Evolutionary conservation across 345 rosid species (phyloP), one percentile per base, ranked within the genome.

Genomic region (Eucalyptus polyanthemos): DNA sequence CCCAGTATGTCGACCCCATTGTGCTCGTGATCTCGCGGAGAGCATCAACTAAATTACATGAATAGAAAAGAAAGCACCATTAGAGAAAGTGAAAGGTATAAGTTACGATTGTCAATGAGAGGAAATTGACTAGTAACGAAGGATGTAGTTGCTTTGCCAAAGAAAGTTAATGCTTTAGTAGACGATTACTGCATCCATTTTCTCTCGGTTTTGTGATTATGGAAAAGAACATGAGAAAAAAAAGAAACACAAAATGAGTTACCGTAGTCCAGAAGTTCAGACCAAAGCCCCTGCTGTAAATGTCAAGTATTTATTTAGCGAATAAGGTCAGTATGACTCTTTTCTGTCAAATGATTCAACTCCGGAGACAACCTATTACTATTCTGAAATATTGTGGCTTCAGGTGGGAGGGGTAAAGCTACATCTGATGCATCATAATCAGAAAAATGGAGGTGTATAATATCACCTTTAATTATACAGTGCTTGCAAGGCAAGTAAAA

Each of bases 1-100:
- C 91, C 97, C 95, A 94, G 91, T 90, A 47, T 51, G 72, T 91
- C 2, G 92, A 92, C 40, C 97, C 96, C 96, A 95, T 80, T 25
- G 94, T 87, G 86, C 27, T 91, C 5, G 89, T 91, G 56, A 94
- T 93, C 90, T 93, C 93, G 53, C 89, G 91, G 72, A 95, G 93
- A 81, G 93, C 94, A 90, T 94, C 92, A 90, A 93, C 96, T 95
- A 89, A n/a, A 42, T 37, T 47, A 47, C 56, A 76, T 21, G 51
- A 34, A 81, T 9, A 27, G 44, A 51, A 37, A 12, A 86, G 58
- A 86, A 42, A 60, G 19, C 7, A 31, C 51, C 45, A 2, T 88
- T 31, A 80, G 16, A 67, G 50, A 17, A 83, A 34, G 40, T 8
- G 14, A 21, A 45, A 9, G 8, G 19, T 51, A 51, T 51, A 6